Evolutionary conservation across 768 basidiomycete genomes (phyloP), one percentile per base, ranked within the genome.

Genomic region (Tulasnella sp.): DNA sequence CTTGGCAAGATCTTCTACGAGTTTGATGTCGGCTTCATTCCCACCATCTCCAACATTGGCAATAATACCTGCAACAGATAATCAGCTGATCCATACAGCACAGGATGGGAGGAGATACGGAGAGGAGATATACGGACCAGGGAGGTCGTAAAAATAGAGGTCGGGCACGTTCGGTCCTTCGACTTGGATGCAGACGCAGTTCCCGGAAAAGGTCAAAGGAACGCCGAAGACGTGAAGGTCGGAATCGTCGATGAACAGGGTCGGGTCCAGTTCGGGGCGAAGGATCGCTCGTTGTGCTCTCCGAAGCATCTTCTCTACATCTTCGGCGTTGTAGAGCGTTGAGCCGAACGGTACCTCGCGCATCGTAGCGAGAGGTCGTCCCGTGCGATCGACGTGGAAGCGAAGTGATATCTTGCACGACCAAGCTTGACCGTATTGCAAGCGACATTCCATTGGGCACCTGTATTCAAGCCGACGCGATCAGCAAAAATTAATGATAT

Each of bases 261-360:
- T 64, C 5, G 52, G 26, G 32, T 64, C 62, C 11, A 71, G 47
- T 4, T 29, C 52, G 1, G 76, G 76, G 37, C 76, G 76, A n/a
- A 89, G 80, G 29, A 88, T 81, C 0, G 88, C 88, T 0, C 83
- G 81, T 75, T 89, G 88, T 0, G 89, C 88, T 2, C 88, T 81
- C 36, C 87, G 83, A 16, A 89, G 80, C 79, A 82, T 82, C 1
- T 83, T 74, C 72, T 89, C 88, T 5, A 90, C 84, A 34, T 74
- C 40, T 34, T 69, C 68, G 14, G n/a, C 22, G 37, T 68, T 47
- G 44, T 26, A 34, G 5, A 72, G 44, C 8, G 44, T 40, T 14
- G 41, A 32, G 1, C 73, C 74, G 59, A 77, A 77, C 5, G 73
- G 41, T 5, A 75, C 62, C 8, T 76, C 69, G 11, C 42, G 44